phyloP scores from a whole-genome alignment of 208 protist genomes.

The Angomonas ambiguus region DNA sequence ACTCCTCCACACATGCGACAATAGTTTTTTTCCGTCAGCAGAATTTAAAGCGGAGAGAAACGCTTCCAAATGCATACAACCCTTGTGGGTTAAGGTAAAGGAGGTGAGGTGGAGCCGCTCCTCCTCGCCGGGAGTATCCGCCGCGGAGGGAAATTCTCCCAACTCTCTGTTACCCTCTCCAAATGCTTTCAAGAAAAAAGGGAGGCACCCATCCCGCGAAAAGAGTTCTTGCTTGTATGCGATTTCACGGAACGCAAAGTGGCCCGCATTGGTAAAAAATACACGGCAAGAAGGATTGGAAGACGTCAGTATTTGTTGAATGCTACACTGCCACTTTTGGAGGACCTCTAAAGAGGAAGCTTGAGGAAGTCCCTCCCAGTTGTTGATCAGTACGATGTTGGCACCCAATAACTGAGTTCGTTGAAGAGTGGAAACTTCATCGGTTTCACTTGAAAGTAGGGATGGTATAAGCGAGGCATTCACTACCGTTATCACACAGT shows the following conservation, averaged over 20 bases:
- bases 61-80: not conserved
- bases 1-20: conserved; percentile 43
- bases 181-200: conserved; percentile 27
- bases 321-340: conserved; percentile 12
- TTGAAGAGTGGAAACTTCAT: conserved; percentile 4
- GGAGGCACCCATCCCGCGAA: conserved; percentile 12
- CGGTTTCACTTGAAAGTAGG: conserved; percentile 4
- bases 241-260: conserved; percentile 20
- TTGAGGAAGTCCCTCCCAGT: conserved; percentile 24
- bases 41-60: conserved; percentile 13
- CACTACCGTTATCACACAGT: conserved; percentile 38
- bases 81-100: conserved; percentile 18
- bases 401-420: conserved; percentile 20
- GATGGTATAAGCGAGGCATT: conserved; percentile 13
- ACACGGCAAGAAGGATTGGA: conserved; percentile 30
- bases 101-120: conserved; percentile 17
- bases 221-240: conserved; percentile 23
- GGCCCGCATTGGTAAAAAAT: conserved; percentile 20
- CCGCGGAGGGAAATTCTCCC: conserved; percentile 13
- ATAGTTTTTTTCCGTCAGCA: conserved; percentile 12
- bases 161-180: conserved; percentile 15
- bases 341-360: not conserved
- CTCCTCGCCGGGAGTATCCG: conserved; percentile 31
- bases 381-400: conserved; percentile 39
- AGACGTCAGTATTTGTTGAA: conserved; percentile 10